Evolutionary conservation across 169 alveolate genomes (phyloP).

Genomic region (Theileria luwenshuni): DNA sequence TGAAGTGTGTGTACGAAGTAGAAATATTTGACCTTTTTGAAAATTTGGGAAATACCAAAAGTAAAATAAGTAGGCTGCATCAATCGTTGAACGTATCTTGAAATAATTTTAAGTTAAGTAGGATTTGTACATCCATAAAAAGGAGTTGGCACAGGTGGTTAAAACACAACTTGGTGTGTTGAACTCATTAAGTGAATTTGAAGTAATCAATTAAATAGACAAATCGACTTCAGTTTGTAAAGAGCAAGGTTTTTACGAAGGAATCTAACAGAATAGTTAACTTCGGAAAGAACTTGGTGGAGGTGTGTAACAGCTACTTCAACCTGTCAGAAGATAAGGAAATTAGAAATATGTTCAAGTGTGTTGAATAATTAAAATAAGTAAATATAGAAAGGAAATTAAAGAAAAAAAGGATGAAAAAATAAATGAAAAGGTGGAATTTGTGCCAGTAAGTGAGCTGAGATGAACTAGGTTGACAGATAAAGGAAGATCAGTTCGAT

Average conservation of each 20-base stretch:
- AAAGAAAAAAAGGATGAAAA: neutral
- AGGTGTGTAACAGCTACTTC: neutral
- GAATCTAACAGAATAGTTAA: neutral
- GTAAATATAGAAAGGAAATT: neutral
- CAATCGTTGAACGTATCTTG: conserved; percentile 15
- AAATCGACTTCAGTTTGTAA: neutral
- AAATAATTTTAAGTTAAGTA: neutral
- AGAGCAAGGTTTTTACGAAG: neutral
- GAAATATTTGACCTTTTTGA: conserved; percentile 34
- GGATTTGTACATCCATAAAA: conserved; percentile 21
- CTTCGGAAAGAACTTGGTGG: neutral
- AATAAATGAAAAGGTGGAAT: conserved; percentile 12
- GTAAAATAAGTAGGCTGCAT: conserved; percentile 21
- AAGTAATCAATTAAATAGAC: neutral
- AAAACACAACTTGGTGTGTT: conserved; percentile 23
- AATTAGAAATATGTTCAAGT: neutral
- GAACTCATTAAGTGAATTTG: neutral
- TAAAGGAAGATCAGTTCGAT: conserved; percentile 69
- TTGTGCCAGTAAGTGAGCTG: conserved; percentile 35
- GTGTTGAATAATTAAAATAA: no score
- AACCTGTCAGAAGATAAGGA: neutral
- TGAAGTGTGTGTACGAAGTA: conserved; percentile 31
- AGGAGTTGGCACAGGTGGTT: conserved; percentile 3
- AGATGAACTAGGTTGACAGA: conserved; percentile 3
- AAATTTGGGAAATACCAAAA: conserved; percentile 6